A percentile compares a stretch with the other conserved stretches of the same genome.
Conservation (phyloP, 1,284 basidiomycete genomes). For the Pseudozyma flocculosa region DNA sequence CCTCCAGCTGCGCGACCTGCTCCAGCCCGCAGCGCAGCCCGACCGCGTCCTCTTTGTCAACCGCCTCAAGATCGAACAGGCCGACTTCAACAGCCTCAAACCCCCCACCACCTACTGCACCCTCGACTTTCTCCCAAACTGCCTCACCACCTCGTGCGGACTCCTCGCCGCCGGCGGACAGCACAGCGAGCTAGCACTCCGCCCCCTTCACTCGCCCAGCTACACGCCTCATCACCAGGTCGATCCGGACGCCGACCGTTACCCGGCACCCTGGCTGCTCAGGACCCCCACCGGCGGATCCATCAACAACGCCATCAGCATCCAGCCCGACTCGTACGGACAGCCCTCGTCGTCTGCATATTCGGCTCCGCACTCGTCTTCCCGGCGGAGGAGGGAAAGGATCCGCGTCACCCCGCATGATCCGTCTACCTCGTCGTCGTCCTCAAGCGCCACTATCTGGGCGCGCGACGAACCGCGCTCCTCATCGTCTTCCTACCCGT, state of each 20-base stretch:
- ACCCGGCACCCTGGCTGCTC: constrained; percentile 47
- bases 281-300: constrained; percentile 66
- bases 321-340: constrained; percentile 28
- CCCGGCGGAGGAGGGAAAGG: background rate
- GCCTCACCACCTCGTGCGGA: constrained; percentile 61
- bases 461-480: constrained; percentile 18
- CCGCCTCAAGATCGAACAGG: constrained; percentile 35
- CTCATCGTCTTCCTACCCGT: too few species aligned
- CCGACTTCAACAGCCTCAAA: constrained; percentile 33
- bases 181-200: constrained; percentile 74
- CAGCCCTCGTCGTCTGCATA: constrained; percentile 1
- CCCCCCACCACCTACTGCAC: constrained; percentile 65
- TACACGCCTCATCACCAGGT: constrained; percentile 8
- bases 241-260: constrained; percentile 8
- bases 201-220: constrained; percentile 60
- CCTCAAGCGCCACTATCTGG: constrained; percentile 19
- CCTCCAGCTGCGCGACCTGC: constrained; percentile 42
- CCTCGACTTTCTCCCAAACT: constrained; percentile 70
- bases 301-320: constrained; percentile 78
- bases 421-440: too few species aligned
- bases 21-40: constrained; percentile 24
- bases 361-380: too few species aligned
- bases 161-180: constrained; percentile 81
- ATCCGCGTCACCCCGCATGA: background rate
- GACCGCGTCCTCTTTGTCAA: constrained; percentile 41